Base-by-base conservation (phyloP, 1,139 yeast species). In the Nakaseomyces uthaithaninus region DNA sequence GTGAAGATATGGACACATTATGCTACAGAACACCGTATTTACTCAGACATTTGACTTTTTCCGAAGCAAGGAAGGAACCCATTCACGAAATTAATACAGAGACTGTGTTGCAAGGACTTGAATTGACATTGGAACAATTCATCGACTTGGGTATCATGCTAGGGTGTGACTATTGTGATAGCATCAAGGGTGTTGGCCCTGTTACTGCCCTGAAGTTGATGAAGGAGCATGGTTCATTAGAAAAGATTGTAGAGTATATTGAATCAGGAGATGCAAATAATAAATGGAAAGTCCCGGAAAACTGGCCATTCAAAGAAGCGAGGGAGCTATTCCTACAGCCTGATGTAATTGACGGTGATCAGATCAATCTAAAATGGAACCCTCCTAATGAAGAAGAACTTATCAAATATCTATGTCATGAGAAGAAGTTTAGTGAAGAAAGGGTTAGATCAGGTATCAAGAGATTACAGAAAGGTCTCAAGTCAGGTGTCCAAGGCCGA, bases 1-100 rank as follows among this genome's bases (percentile, higher is more conserved):
- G 95, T 3, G 99, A 91, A 60, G 99, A 91, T 74, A 91, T 91
- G 98, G 99, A 91, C 64, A 93, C 98, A 0, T 63, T 91, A 43
- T 91, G 97, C 55, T 91, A 91, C 60, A 79, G 77, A 42, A 85
- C 97, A 1, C 94, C 95, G 2, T 77, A 67, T 45, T 65, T 91
- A 43, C 68, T 91, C 47, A 74, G 98, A 51, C 95, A 91, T 60
- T 71, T 91, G 63, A 91, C 97, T 0, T 91, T 89, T 48, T 78
- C 96, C 2, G 98, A 93, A 59, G 93, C 94, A 20, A 73, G 94
- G 55, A 91, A 91, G 59, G 75, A 85, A 64, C 96, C 97, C 8
- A 82, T 91, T 41, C 87, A 85, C 47, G 96, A 93, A 59, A 80
- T 86, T 42, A 73, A 77, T 43, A 75, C 83, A 36, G 68, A 67